Evolutionary conservation across 2,329 filamentous ascomycete species (phyloP).

Genomic region (Colletotrichum plurivorum): DNA sequence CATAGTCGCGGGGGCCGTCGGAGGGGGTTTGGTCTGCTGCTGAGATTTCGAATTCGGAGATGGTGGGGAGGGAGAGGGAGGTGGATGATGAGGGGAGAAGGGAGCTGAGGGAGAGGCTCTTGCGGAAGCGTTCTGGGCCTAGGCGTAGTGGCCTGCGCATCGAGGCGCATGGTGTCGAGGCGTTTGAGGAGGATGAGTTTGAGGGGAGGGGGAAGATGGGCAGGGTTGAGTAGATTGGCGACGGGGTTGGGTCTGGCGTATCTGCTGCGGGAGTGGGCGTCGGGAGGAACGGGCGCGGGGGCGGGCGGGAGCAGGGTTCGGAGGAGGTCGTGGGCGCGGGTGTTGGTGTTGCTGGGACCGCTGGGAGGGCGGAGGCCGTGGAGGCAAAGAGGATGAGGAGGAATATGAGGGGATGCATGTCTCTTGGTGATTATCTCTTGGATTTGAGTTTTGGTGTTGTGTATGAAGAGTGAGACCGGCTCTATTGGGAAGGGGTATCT

Average conservation of each 20-base stretch:
- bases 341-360: slow-evolving; percentile 25
- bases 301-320: background rate
- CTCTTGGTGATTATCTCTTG: background rate
- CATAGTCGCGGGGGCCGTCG: slow-evolving; percentile 39
- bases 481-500: background rate
- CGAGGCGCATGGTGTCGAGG: slow-evolving; percentile 23
- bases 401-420: slow-evolving; percentile 16
- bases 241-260: background rate
- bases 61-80: background rate
- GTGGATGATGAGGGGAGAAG: background rate
- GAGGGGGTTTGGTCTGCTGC: slow-evolving; percentile 13
- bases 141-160: slow-evolving; percentile 26
- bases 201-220: slow-evolving; percentile 3
- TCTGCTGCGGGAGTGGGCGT: slow-evolving; percentile 4
- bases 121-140: slow-evolving; percentile 31
- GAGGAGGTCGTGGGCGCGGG: slow-evolving; percentile 7
- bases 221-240: slow-evolving; percentile 30
- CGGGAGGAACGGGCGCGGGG: slow-evolving; percentile 17
- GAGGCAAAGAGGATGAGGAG: slow-evolving; percentile 34
- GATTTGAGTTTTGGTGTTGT: background rate
- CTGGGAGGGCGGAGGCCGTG: slow-evolving; percentile 21
- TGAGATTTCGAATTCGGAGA: background rate
- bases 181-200: slow-evolving; percentile 30
- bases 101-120: background rate
- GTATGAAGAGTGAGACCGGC: slow-evolving; percentile 2